Evolutionary conservation across 139 green algal species (phyloP).

Genomic region (Tetraselmis striata): DNA sequence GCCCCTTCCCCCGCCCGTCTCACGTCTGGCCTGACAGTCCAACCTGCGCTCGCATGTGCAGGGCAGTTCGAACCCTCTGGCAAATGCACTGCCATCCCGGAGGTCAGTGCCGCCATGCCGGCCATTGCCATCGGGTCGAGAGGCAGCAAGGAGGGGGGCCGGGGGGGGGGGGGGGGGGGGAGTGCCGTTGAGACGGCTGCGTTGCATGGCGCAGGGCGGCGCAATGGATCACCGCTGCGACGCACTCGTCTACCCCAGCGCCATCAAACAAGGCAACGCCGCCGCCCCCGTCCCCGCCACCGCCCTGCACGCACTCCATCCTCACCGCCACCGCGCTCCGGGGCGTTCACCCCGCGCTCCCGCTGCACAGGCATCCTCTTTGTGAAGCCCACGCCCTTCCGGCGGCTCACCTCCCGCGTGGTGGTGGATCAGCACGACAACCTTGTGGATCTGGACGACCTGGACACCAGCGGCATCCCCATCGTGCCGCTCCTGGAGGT

Average conservation of each 20-base stretch:
- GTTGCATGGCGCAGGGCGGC: not conserved
- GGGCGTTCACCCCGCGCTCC: too few relatives aligned
- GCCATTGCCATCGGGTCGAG: too few relatives aligned
- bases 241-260: not conserved
- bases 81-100: constrained; percentile 37
- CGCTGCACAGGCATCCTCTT: not conserved
- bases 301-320: too few relatives aligned
- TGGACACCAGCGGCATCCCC: not conserved
- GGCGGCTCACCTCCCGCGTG: not conserved
- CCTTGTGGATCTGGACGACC: not conserved
- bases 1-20: too few relatives aligned
- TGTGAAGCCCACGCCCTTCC: not conserved
- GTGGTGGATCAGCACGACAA: not conserved
- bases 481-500: not conserved
- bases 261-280: not conserved
- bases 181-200: too few relatives aligned
- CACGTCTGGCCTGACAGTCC: too few relatives aligned
- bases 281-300: too few relatives aligned
- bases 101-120: too few relatives aligned
- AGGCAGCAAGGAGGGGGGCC: too few relatives aligned
- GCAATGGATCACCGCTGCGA: not conserved
- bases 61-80: constrained; percentile 36
- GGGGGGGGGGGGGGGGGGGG: too few relatives aligned
- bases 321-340: too few relatives aligned
- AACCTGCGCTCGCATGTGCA: too few relatives aligned